Percentiles rank a stretch among this genome's conserved stretches.
Evolutionary conservation across 2,329 filamentous ascomycete genomes (phyloP).

Genomic region (Botrytis galanthina): DNA sequence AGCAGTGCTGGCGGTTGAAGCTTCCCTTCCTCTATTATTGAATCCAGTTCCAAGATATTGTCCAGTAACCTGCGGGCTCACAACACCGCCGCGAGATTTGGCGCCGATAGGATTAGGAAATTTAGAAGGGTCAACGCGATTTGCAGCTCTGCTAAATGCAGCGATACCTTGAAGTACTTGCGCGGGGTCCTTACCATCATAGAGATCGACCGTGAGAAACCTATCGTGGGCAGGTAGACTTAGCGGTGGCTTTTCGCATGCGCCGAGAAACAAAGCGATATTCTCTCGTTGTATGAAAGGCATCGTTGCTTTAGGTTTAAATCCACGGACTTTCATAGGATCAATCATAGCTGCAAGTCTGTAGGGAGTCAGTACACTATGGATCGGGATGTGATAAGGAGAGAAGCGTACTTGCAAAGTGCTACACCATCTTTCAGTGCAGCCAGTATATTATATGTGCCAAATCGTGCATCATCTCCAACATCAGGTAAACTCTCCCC

Average conservation of each 20-base stretch:
- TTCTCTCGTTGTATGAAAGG: constrained; percentile 99
- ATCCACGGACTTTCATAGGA: constrained; percentile 77
- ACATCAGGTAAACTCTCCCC: constrained; percentile 68
- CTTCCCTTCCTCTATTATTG: constrained; percentile 47
- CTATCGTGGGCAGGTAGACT: constrained; percentile 90
- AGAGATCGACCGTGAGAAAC: constrained; percentile 95
- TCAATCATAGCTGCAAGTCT: constrained; percentile 77
- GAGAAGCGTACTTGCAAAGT: constrained; percentile 74
- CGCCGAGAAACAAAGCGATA: constrained; percentile 90
- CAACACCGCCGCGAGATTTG: constrained; percentile 54
- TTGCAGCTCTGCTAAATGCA: constrained; percentile 85
- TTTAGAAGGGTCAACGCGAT: constrained; percentile 66
- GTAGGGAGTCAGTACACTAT: constrained; percentile 27
- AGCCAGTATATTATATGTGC: constrained; percentile 64
- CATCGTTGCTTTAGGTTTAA: constrained; percentile 82
- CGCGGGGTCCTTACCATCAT: constrained; percentile 90
- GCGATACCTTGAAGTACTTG: constrained; percentile 91
- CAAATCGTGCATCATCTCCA: constrained; percentile 39
- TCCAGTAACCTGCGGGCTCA: constrained; percentile 68
- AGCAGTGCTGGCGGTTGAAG: constrained; percentile 58
- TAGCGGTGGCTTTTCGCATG: constrained; percentile 80
- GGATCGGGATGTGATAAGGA: not conserved
- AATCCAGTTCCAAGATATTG: constrained; percentile 40
- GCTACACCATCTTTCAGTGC: constrained; percentile 86
- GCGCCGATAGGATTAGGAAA: constrained; percentile 78